Evolutionary conservation across 345 rosid genomes (phyloP).

Genomic region (Sisymbrium irio): DNA sequence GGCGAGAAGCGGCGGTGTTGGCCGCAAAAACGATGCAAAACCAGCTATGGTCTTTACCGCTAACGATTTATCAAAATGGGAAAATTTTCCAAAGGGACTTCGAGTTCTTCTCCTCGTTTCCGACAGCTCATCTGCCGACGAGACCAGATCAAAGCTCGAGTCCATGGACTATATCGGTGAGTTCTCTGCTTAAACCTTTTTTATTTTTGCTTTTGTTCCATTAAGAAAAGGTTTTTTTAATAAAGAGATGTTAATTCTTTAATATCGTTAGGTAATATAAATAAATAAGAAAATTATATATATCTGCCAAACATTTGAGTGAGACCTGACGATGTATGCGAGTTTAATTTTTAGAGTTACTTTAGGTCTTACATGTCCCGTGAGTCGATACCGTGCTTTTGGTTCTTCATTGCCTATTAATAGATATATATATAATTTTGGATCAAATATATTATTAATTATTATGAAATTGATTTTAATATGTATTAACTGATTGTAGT

Average conservation of each 20-base stretch:
- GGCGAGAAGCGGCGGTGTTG: constrained; percentile 35
- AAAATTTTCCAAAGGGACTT: constrained; percentile 95
- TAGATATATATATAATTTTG: too few relatives aligned
- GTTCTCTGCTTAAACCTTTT: constrained; percentile 22
- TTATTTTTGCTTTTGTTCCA: not conserved
- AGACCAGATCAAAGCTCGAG: constrained; percentile 74
- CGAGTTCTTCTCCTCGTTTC: constrained; percentile 75
- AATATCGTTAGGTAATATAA: not conserved
- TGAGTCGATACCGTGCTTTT: constrained; percentile 16
- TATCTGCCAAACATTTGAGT: not conserved
- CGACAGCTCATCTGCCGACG: constrained; percentile 49
- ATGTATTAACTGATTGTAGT: not conserved
- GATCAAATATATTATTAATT: not conserved
- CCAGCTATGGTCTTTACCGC: constrained; percentile 94
- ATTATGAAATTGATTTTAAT: not conserved
- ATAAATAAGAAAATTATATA: too few relatives aligned
- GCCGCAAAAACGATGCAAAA: constrained; percentile 92
- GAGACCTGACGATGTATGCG: not conserved
- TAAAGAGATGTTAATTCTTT: not conserved
- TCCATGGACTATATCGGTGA: constrained; percentile 88
- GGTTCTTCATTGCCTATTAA: not conserved
- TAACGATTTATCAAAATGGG: constrained; percentile 80
- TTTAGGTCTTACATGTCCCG: constrained; percentile 21
- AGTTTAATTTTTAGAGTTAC: constrained; percentile 1
- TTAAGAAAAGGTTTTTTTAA: not conserved